Evolutionary conservation across 1,139 yeast species (phyloP), one percentile per base, ranked within the genome.

Genomic region (Candida albicans): DNA sequence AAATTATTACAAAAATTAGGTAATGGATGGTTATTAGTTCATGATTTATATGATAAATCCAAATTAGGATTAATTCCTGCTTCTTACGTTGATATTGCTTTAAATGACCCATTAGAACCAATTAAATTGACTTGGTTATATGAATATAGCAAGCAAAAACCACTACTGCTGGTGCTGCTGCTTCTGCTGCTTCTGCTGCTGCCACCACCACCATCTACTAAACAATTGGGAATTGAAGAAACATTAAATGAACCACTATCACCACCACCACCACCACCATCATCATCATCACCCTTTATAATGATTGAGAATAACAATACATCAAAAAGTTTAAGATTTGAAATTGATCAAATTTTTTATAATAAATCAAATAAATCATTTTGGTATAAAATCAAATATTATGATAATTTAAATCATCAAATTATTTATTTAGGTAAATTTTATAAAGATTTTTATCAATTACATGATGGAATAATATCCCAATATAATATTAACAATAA

Each of bases 11-110:
- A 67, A 37, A 55, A 65, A 33, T 64, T 64, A 1, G 68, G 70
- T 4, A 64, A 66, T 48, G 75, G 73, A 4, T 69, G 75, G 75
- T 48, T 69, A 8, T 50, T 59, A 40, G 74, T 68, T 30, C 59
- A 65, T 47, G 56, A 54, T 37, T 54, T 69, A 35, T 71, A 67
- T 39, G 54, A 58, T 40, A 49, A 58, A n/a, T 47, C 52, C 6
- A 47, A 50, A 8, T 57, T 60, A 2, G 74, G 74, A 0, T 48
- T 67, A 26, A 65, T 68, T 3, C 73, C 74, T 1, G 70, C 73
- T 2, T 55, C 58, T 15, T 68, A 67, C 42, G 65, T 68, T 14
- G 71, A 67, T 41, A 68, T 68, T 28, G 71, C 69, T n/a, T 59
- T 67, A 27, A 68, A 68, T 45, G 73, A 68, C 48, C 45, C 57